Evolutionary conservation across 148 eudicot genomes (phyloP), one percentile per base, ranked within the genome.

Genomic region (Rheum nobile): DNA sequence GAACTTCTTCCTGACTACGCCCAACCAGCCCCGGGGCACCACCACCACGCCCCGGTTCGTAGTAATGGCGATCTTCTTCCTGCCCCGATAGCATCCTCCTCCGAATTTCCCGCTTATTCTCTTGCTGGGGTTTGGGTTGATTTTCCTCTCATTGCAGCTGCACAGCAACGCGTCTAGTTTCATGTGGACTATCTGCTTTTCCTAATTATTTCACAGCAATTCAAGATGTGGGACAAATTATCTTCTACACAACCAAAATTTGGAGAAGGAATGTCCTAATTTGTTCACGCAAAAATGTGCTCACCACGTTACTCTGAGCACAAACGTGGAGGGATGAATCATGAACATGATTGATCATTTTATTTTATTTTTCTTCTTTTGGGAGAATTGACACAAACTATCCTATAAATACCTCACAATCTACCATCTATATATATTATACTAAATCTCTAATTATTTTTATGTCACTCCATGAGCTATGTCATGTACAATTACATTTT

Each of bases 11-110:
- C 31, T 70, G 8, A 70, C 72, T 21, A 41, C 50, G 3, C 29
- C 46, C 48, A 70, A 70, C 72, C 72, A 70, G 29, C 72, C 50
- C 12, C 72, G 16, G 8, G 47, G 72, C 26, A 19, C 44, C 72
- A 21, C 8, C 38, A 32, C 69, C 69, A 32, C 39, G 69, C 67
- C 67, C 2, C 67, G 67, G 8, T 61, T 61, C 8, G 67, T 11
- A 0, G 67, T 10, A 12, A 32, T 63, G n/a, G 11, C 31, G 1
- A 31, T 16, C 38, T 63, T 63, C 39, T 11, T 32, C 31, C 65
- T 24, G 10, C 65, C 11, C 17, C 69, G 39, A 14, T 32, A 63
- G 21, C 39, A 63, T 31, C 69, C 69, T 31, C 69, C 39, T 26
- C 31, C 22, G 4, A 48, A 48, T n/a, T 19, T 48, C 65, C 32